These are phyloP conservation scores for Amaranthus palmeri DNA, from an alignment of 148 eudicot species.

Conservation along the genomic window DNA sequence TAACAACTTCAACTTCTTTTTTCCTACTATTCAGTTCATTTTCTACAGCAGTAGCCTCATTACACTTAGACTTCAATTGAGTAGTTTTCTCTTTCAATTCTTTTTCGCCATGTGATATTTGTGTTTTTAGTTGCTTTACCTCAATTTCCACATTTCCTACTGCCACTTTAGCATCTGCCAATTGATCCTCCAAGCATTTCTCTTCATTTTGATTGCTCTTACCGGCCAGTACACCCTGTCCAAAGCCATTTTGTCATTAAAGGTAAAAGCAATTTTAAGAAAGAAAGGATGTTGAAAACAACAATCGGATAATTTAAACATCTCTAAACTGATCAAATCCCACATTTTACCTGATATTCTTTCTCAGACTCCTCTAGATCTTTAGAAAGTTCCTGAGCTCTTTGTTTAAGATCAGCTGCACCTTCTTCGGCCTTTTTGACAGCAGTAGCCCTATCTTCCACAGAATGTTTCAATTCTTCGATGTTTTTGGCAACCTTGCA, in stretches of 20 bases:
- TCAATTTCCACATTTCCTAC: slow-evolving; percentile 86
- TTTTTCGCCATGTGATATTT: slow-evolving; percentile 70
- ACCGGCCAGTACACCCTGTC: slow-evolving; percentile 89
- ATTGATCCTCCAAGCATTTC: slow-evolving; percentile 94
- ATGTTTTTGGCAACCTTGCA: slow-evolving; percentile 61
- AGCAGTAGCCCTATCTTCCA: slow-evolving; percentile 61
- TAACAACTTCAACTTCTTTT: slow-evolving; percentile 62
- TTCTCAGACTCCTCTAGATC: slow-evolving; percentile 66
- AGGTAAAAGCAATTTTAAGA: not conserved
- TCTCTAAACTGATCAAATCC: not conserved
- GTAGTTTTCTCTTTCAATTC: slow-evolving; percentile 72
- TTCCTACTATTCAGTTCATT: slow-evolving; percentile 57
- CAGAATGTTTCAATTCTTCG: slow-evolving; percentile 73
- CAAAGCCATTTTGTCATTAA: slow-evolving; percentile 14
- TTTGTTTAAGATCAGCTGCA: slow-evolving; percentile 73
- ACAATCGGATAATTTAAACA: slow-evolving; percentile 2
- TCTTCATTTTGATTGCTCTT: slow-evolving; percentile 91
- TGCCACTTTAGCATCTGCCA: slow-evolving; percentile 86
- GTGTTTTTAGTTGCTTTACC: slow-evolving; percentile 80
- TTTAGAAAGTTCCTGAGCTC: slow-evolving; percentile 61
- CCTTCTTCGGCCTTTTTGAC: slow-evolving; percentile 85
- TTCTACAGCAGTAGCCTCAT: slow-evolving; percentile 79
- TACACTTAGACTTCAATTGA: slow-evolving; percentile 62
- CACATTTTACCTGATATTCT: slow-evolving; percentile 66
- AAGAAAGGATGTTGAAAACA: not conserved